A percentile compares a stretch with the other conserved stretches of the same genome.
phyloP scores from a whole-genome alignment of 2,329 filamentous ascomycete species.

The Penicillium palitans region DNA sequence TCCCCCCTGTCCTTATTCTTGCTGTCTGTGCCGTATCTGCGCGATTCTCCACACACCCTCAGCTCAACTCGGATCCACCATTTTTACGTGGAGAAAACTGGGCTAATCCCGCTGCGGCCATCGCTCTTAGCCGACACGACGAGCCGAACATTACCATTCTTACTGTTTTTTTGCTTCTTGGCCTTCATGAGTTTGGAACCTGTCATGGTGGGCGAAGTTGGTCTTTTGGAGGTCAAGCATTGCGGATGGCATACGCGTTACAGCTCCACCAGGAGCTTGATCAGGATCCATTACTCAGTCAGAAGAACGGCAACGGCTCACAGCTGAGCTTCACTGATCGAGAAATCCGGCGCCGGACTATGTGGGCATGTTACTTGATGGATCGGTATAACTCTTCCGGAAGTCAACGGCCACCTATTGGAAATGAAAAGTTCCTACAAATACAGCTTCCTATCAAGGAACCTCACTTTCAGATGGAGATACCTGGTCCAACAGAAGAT shows the following conservation, averaged over 20 bases:
- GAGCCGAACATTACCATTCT: constrained; percentile 95
- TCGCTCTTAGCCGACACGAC: constrained; percentile 84
- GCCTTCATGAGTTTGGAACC: constrained; percentile 93
- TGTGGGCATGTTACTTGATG: constrained; percentile 99
- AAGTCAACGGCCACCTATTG: constrained; percentile 86
- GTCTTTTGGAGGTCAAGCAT: constrained; percentile 92
- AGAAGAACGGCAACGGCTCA: constrained; percentile 56
- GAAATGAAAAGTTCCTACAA: constrained; percentile 83
- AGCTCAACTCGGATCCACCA: constrained; percentile 70
- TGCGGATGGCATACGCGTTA: constrained; percentile 94
- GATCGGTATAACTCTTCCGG: constrained; percentile 96
- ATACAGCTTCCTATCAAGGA: constrained; percentile 92
- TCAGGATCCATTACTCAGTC: constrained; percentile 68
- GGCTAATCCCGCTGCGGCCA: constrained; percentile 83
- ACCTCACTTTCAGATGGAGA: constrained; percentile 84
- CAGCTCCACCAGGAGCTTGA: constrained; percentile 92
- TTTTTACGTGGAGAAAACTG: constrained; percentile 90
- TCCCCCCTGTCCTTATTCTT: constrained; percentile 89
- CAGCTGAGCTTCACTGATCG: constrained; percentile 86
- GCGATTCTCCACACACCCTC: constrained; percentile 86
- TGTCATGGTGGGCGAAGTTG: constrained; percentile 95
- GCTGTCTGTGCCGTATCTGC: constrained; percentile 95
- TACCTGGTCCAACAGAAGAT: constrained; percentile 82
- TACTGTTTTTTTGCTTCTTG: constrained; percentile 83
- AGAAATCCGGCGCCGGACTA: constrained; percentile 87